Evolutionary conservation across 208 protist species (phyloP).

Genomic region (Dictyostelium gargantuum): DNA sequence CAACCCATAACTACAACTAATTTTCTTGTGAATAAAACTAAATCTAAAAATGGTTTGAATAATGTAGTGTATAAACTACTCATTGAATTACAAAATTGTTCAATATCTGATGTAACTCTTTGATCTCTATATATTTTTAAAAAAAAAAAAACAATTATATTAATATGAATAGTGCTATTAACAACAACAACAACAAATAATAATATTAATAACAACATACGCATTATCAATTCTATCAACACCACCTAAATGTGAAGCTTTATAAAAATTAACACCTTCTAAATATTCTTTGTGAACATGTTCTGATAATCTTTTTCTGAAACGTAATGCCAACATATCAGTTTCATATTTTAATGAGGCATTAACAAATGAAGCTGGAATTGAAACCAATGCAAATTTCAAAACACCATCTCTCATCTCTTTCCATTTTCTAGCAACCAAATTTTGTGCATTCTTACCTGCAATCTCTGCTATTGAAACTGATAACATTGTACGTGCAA

Average conservation of each 20-base stretch:
- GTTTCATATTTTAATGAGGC: conserved; percentile 59
- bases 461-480: conserved; percentile 62
- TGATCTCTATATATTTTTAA: conserved; percentile 72
- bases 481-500: conserved; percentile 58
- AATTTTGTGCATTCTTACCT: conserved; percentile 63
- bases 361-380: conserved; percentile 64
- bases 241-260: conserved; percentile 80
- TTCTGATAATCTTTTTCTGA: conserved; percentile 77
- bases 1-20: conserved; percentile 75
- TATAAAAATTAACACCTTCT: conserved; percentile 82
- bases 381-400: conserved; percentile 31
- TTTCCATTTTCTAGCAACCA: conserved; percentile 41
- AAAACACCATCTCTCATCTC: conserved; percentile 56
- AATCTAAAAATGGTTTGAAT: conserved; percentile 84
- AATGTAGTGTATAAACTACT: conserved; percentile 84
- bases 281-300: conserved; percentile 81
- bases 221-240: conserved; percentile 82
- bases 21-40: conserved; percentile 81
- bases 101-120: conserved; percentile 82
- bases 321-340: conserved; percentile 71
- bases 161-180: not conserved
- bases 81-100: conserved; percentile 78
- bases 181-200: too few relatives aligned
- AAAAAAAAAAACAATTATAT: not conserved
- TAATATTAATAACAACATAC: conserved; percentile 24